Base-by-base conservation (phyloP, 2,329 filamentous ascomycete species). In the Fusarium sp. region DNA sequence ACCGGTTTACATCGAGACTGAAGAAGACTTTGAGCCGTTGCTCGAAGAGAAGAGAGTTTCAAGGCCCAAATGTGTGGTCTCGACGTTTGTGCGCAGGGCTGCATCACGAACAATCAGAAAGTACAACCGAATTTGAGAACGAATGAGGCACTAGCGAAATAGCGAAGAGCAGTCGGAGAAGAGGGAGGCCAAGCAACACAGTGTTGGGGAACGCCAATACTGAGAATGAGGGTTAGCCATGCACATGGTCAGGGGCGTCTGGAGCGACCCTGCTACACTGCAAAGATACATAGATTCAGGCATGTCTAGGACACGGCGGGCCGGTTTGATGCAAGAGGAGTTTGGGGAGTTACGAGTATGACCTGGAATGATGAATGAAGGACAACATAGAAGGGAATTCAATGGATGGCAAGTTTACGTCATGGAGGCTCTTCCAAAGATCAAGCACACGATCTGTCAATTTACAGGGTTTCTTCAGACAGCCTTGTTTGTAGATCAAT, bases 11-110 rank as follows among this genome's bases (percentile, higher is more conserved):
- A 10, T 10, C 9, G 49, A 49, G n/a, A n/a, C 38, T 6, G 57
- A 64, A 2, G 62, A 70, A 2, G 69, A 68, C 9, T 52, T 57
- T 9, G 64, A 69, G 35, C 70, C 70, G 3, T 38, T 72, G 14
- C 31, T 72, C 8, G 56, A 53, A 9, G 53, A 63, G 27, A 49
- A 49, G 10, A 51, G 11, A 5, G 23, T 27, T 7, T 60, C 50
- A n/a, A 57, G 71, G 9, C 80, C 80, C 4, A 75, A 69, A n/a
- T 75, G 81, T 53, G 78, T 79, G 2, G 76, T 73, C 2, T 57
- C 73, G 6, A 76, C 77, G 5, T 79, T 79, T 61, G 65, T 82
- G 45, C 73, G 68, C 63, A 81, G 77, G 7, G 73, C 78, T 4
- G 79, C 79, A 6, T 67, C 79, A 13, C 67, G 70, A 37, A 65